Conservation (phyloP, 176 grass and related monocot genomes). For the Saccharum spontaneum region DNA sequence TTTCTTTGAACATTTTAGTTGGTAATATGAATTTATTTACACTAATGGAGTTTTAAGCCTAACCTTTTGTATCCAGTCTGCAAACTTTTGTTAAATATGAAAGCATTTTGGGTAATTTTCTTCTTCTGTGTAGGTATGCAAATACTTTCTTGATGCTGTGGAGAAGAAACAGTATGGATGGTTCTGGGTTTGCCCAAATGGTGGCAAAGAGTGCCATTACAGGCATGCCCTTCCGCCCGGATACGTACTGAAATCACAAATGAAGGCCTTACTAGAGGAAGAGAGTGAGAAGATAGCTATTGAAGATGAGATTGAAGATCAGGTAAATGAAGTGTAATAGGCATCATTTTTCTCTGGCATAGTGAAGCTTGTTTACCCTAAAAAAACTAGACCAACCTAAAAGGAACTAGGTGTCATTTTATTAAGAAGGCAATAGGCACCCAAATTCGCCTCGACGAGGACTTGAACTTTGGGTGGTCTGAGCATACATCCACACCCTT, state of each 20-base stretch:
- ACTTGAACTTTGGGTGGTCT: not conserved
- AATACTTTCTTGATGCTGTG: conserved; percentile 93
- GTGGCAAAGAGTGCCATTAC: conserved; percentile 94
- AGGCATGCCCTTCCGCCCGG: conserved; percentile 94
- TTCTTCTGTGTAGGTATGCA: conserved; percentile 75
- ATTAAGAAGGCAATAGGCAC: not conserved
- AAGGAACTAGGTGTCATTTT: not conserved
- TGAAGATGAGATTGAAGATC: conserved; percentile 98
- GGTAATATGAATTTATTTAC: not conserved
- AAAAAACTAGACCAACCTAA: not conserved
- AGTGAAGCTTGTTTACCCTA: not conserved
- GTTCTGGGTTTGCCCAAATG: conserved; percentile 99
- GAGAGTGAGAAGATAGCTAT: conserved; percentile 83
- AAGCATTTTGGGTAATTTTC: conserved; percentile 23
- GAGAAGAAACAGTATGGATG: conserved; percentile 99
- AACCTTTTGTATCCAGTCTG: not conserved
- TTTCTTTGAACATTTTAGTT: not conserved
- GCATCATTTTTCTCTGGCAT: conserved; percentile 9
- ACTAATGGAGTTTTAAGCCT: not conserved
- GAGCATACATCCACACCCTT: not conserved
- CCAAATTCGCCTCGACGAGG: not conserved
- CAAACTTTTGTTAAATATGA: not conserved
- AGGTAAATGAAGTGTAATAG: conserved; percentile 49
- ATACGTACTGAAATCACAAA: conserved; percentile 97
- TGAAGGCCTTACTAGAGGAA: conserved; percentile 99